phyloP scores from a whole-genome alignment of 352 stramenopile genomes.

The Phytophthora sp. region DNA sequence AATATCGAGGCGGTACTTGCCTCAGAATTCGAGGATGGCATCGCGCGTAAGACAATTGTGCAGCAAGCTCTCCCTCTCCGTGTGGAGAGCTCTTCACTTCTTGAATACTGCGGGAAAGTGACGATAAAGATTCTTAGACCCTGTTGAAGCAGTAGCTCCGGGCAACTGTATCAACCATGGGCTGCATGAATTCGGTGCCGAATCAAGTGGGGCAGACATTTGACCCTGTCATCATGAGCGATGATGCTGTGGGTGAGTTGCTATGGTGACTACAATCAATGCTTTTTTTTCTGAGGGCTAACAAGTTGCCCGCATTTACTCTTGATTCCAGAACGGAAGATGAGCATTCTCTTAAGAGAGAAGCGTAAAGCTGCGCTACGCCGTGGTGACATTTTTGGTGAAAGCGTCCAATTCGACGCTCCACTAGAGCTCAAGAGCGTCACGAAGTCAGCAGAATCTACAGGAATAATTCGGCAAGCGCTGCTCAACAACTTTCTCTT shows the following conservation, averaged over 20 bases:
- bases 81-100: slow-evolving; percentile 16
- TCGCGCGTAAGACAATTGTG: slow-evolving; percentile 8
- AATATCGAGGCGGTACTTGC: slow-evolving; percentile 14
- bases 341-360: slow-evolving; percentile 69
- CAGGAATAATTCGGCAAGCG: slow-evolving; percentile 56
- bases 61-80: not conserved
- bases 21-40: slow-evolving; percentile 27
- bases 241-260: slow-evolving; percentile 35
- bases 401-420: slow-evolving; percentile 69
- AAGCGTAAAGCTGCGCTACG: slow-evolving; percentile 64
- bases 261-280: too few species aligned
- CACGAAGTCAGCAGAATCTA: slow-evolving; percentile 53
- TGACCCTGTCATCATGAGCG: slow-evolving; percentile 45
- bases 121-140: slow-evolving; percentile 1
- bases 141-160: not conserved
- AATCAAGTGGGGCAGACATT: slow-evolving; percentile 50
- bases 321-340: slow-evolving; percentile 41
- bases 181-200: slow-evolving; percentile 69
- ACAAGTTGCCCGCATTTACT: too few species aligned
- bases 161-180: slow-evolving; percentile 38
- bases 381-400: slow-evolving; percentile 73
- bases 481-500: slow-evolving; percentile 76
- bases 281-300: too few species aligned
- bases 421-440: slow-evolving; percentile 44
- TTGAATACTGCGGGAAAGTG: slow-evolving; percentile 16